These are phyloP conservation scores for Beta macrorhiza DNA, from an alignment of 179 eudicot genomes.

Conservation along the genomic window DNA sequence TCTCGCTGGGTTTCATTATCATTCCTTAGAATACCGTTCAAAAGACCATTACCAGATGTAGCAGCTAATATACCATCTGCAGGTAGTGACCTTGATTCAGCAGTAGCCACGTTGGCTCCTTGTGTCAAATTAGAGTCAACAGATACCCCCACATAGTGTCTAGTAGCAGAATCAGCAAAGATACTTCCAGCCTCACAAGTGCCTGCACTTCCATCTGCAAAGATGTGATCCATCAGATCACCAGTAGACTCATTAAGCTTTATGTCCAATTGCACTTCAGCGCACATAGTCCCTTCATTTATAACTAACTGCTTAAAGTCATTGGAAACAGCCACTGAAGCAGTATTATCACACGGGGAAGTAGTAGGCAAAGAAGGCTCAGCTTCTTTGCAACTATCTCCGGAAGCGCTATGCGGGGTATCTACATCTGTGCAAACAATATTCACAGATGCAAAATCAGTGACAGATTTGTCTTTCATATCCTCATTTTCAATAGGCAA, in stretches of 20 bases:
- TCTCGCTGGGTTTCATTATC: constrained; percentile 13
- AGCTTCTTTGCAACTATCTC: constrained; percentile 28
- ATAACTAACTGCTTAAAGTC: constrained; percentile 24
- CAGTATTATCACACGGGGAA: background rate
- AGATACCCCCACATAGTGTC: constrained; percentile 19
- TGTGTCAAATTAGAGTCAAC: constrained; percentile 11
- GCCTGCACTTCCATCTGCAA: constrained; percentile 19
- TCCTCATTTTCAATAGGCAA: constrained; percentile 19
- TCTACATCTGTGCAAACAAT: constrained; percentile 27
- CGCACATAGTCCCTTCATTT: constrained; percentile 23
- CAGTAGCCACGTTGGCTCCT: constrained; percentile 1
- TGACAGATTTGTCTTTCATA: constrained; percentile 28
- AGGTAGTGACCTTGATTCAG: constrained; percentile 8
- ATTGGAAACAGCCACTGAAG: constrained; percentile 22
- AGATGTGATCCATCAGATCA: constrained; percentile 23
- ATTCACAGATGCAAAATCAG: constrained; percentile 31
- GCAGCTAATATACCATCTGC: constrained; percentile 1
- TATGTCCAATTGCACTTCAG: constrained; percentile 19
- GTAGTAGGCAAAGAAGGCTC: constrained; percentile 13
- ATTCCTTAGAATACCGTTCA: constrained; percentile 7
- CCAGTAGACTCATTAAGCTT: constrained; percentile 23
- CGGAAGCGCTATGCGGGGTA: constrained; percentile 19
- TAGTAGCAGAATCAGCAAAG: constrained; percentile 21
- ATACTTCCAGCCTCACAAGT: constrained; percentile 4
- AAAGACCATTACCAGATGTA: constrained; percentile 9